Conservation (phyloP, 176 grass and related monocot species). For the Oropetium thomaeum region DNA sequence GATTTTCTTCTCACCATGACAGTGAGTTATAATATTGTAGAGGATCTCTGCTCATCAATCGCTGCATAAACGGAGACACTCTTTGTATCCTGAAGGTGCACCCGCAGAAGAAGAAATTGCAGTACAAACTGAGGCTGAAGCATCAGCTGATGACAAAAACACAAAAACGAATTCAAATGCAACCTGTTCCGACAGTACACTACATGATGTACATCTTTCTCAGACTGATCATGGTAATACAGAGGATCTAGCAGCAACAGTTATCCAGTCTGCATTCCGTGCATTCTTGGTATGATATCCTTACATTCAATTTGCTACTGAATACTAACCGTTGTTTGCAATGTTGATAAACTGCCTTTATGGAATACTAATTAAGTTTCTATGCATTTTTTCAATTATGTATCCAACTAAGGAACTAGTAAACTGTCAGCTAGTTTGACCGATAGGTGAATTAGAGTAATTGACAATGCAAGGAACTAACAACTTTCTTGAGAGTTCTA, state of each 20-base stretch:
- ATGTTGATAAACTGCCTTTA: background rate
- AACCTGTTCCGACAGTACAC: slow-evolving; percentile 33
- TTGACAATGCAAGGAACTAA: slow-evolving; percentile 23
- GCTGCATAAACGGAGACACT: slow-evolving; percentile 53
- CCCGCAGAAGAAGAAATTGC: slow-evolving; percentile 42
- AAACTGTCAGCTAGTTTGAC: background rate
- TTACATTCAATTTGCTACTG: background rate
- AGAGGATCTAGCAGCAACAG: slow-evolving; percentile 66
- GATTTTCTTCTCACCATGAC: background rate
- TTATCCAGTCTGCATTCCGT: slow-evolving; percentile 86
- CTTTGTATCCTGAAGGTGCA: slow-evolving; percentile 31
- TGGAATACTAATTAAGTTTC: background rate
- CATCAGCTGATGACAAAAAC: slow-evolving; percentile 29
- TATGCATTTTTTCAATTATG: slow-evolving; percentile 7
- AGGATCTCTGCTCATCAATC: slow-evolving; percentile 29
- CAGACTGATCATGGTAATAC: slow-evolving; percentile 40
- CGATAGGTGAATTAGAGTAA: background rate
- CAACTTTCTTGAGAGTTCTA: slow-evolving; percentile 11
- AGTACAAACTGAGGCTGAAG: slow-evolving; percentile 36
- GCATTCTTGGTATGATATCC: slow-evolving; percentile 78
- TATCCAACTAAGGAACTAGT: background rate
- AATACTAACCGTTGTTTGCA: background rate
- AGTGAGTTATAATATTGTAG: slow-evolving; percentile 31
- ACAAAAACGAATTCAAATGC: slow-evolving; percentile 45
- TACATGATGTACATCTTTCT: slow-evolving; percentile 31